Evolutionary conservation across 1,284 basidiomycete species (phyloP).

Genomic region (Boletus smithii): DNA sequence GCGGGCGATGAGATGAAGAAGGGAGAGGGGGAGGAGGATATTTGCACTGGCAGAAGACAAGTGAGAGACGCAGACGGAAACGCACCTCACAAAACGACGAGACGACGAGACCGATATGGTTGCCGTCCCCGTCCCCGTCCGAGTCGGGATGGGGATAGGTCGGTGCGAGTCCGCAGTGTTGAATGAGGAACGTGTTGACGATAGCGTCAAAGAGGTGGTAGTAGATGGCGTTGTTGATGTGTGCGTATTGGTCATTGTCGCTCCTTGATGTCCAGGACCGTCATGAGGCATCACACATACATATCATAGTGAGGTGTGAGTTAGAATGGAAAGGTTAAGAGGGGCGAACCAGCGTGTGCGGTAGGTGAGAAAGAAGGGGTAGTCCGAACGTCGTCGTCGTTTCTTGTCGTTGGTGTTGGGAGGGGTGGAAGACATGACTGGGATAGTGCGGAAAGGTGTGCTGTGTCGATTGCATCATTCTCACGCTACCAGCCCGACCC

Average conservation of each 20-base stretch:
- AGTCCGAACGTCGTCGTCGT: slow-evolving; percentile 44
- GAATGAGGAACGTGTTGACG: slow-evolving; percentile 69
- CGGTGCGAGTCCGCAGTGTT: slow-evolving; percentile 53
- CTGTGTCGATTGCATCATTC: no score
- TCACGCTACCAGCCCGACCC: no score
- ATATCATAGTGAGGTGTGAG: no score
- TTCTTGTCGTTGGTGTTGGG: slow-evolving; percentile 19
- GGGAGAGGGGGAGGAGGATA: no score
- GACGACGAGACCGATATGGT: slow-evolving; percentile 66
- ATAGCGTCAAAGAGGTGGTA: slow-evolving; percentile 77
- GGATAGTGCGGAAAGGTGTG: neutral
- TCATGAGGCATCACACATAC: no score
- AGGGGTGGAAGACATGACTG: neutral
- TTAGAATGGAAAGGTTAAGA: neutral
- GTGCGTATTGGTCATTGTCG: slow-evolving; percentile 79
- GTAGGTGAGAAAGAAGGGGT: slow-evolving; percentile 59
- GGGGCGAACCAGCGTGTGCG: slow-evolving; percentile 59
- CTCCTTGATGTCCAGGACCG: slow-evolving; percentile 62
- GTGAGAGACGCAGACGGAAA: neutral
- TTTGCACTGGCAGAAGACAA: neutral
- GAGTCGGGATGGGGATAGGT: slow-evolving; percentile 18
- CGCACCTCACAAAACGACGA: slow-evolving; percentile 63
- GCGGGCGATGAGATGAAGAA: neutral
- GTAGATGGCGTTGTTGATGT: slow-evolving; percentile 76
- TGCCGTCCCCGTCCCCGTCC: neutral